phyloP scores from a whole-genome alignment of 2,329 filamentous ascomycete species.

The Beauveria caledonica region DNA sequence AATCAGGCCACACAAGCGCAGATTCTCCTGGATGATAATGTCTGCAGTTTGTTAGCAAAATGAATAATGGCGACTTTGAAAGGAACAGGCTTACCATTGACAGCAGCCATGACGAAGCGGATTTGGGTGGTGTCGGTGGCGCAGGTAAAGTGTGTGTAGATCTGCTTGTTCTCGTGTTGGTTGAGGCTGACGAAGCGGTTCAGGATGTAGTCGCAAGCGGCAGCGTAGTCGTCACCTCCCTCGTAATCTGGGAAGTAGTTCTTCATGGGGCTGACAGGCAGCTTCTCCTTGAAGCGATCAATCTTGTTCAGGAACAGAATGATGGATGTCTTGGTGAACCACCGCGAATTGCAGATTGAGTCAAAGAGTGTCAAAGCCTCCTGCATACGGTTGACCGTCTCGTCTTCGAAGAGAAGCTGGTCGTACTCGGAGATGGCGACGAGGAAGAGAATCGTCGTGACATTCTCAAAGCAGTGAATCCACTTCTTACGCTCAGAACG shows the following conservation, averaged over 20 bases:
- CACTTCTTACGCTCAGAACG: constrained; percentile 97
- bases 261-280: constrained; percentile 73
- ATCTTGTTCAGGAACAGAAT: constrained; percentile 90
- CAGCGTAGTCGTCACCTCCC: constrained; percentile 89
- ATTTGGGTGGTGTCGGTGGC: constrained; percentile 98
- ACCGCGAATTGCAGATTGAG: constrained; percentile 79
- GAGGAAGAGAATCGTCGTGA: constrained; percentile 91
- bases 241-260: constrained; percentile 90
- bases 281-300: constrained; percentile 80
- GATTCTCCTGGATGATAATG: constrained; percentile 99
- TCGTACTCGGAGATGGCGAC: constrained; percentile 97
- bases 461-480: constrained; percentile 98
- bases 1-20: constrained; percentile 93
- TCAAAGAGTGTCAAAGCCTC: constrained; percentile 81
- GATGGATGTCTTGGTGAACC: constrained; percentile 86
- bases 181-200: constrained; percentile 98
- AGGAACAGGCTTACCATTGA: constrained; percentile 66
- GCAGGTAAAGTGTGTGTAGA: constrained; percentile 99
- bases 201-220: constrained; percentile 96
- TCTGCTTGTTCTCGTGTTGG: constrained; percentile 98
- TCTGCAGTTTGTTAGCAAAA: constrained; percentile 43
- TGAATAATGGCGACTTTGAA: neutral
- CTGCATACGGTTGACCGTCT: constrained; percentile 93
- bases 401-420: constrained; percentile 90
- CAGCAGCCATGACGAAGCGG: constrained; percentile 98